These are phyloP conservation scores for Bimuria novae-zelandiae DNA, from an alignment of 2,329 filamentous ascomycete genomes.

Conservation along the genomic window DNA sequence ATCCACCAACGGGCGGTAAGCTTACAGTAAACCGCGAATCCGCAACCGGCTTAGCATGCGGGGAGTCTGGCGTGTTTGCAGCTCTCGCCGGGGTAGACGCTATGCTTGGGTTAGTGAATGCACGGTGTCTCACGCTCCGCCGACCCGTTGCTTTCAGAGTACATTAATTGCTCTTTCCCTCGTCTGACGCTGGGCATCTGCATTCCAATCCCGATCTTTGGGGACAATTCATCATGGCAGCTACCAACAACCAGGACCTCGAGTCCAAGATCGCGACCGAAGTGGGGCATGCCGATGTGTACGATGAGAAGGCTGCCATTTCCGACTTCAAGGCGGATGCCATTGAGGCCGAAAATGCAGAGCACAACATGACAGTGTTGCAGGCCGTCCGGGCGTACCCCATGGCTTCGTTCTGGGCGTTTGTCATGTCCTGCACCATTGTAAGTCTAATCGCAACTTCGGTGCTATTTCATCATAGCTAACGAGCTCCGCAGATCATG, in stretches of 20 bases:
- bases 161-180: conserved; percentile 1
- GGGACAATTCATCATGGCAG: conserved; percentile 2
- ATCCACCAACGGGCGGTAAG: neutral
- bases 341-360: conserved; percentile 61
- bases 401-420: conserved; percentile 60
- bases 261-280: conserved; percentile 4
- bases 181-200: neutral
- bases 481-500: conserved; percentile 61
- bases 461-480: conserved; percentile 18
- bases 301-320: conserved; percentile 46
- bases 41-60: conserved; percentile 1
- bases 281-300: neutral
- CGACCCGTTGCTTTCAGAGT: neutral
- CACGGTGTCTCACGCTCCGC: neutral
- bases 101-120: neutral
- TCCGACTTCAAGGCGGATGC: conserved; percentile 57
- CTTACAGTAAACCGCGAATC: neutral
- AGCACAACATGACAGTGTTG: conserved; percentile 57
- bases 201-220: neutral
- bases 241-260: conserved; percentile 2
- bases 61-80: neutral
- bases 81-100: neutral
- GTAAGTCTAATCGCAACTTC: conserved; percentile 37
- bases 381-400: conserved; percentile 59
- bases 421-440: conserved; percentile 61